phyloP scores from a whole-genome alignment of 192 early-diverging fungal species.

The Podila epigama region DNA sequence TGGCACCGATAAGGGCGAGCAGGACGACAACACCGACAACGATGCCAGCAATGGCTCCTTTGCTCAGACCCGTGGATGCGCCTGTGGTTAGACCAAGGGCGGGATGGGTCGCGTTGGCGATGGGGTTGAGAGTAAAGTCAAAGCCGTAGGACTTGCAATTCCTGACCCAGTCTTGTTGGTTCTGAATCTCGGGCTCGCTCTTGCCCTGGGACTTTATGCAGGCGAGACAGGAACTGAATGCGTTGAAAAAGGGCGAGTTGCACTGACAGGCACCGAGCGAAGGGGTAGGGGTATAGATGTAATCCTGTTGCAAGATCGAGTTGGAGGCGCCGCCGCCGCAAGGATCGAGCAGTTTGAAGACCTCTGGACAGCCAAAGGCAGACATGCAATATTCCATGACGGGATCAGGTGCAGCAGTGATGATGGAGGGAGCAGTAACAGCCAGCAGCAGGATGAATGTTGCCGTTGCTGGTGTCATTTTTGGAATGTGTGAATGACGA shows the following conservation, averaged over 20 bases:
- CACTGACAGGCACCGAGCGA: slow-evolving; percentile 39
- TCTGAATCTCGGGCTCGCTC: slow-evolving; percentile 28
- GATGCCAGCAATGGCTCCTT: slow-evolving; percentile 36
- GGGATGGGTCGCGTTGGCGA: slow-evolving; percentile 10
- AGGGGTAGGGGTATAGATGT: slow-evolving; percentile 34
- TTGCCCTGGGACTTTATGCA: slow-evolving; percentile 31
- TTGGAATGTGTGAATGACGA: too few species aligned
- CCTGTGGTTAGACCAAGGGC: not conserved
- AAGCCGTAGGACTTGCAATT: slow-evolving; percentile 31
- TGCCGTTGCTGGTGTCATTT: not conserved
- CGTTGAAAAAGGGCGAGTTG: slow-evolving; percentile 23
- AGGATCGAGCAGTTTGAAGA: slow-evolving; percentile 18
- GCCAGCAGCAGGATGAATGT: slow-evolving; percentile 3
- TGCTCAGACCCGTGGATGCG: slow-evolving; percentile 14
- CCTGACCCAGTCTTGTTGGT: slow-evolving; percentile 28
- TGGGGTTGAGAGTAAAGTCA: slow-evolving; percentile 15
- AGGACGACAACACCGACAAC: slow-evolving; percentile 24
- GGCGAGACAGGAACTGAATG: slow-evolving; percentile 23
- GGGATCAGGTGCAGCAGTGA: slow-evolving; percentile 2
- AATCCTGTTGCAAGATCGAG: slow-evolving; percentile 25
- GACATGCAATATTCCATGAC: slow-evolving; percentile 17
- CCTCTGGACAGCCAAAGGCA: slow-evolving; percentile 11
- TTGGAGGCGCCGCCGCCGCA: slow-evolving; percentile 43
- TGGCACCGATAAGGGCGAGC: slow-evolving; percentile 11
- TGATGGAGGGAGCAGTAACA: not conserved